These are phyloP conservation scores for Dissoconium aciculare DNA, from an alignment of 2,329 filamentous ascomycete genomes.

Conservation along the genomic window DNA sequence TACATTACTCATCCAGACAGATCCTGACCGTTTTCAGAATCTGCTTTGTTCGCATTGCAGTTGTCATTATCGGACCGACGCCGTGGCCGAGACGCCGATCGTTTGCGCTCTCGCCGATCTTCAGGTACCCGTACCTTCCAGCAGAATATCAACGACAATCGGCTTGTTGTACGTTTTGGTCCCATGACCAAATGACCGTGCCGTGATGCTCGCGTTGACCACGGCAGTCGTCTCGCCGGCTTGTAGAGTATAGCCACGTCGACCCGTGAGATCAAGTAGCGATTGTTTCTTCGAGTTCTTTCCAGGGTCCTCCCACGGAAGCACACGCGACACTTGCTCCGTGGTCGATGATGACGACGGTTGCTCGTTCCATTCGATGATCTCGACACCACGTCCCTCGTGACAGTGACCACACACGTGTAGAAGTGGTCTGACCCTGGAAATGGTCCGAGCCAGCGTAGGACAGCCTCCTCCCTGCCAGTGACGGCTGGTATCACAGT, in stretches of 20 bases:
- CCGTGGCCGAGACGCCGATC: no score
- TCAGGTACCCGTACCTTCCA: no score
- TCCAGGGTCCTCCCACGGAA: slow-evolving; percentile 46
- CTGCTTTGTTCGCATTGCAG: no score
- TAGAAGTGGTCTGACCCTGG: slow-evolving; percentile 47
- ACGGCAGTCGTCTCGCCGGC: slow-evolving; percentile 54
- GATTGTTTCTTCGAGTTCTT: slow-evolving; percentile 45
- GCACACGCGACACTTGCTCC: slow-evolving; percentile 11
- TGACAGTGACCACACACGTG: slow-evolving; percentile 62
- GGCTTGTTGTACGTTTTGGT: slow-evolving; percentile 58
- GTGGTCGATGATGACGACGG: slow-evolving; percentile 29
- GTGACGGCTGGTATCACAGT: slow-evolving; percentile 37
- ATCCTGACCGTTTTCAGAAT: no score
- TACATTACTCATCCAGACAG: no score
- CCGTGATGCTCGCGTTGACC: slow-evolving; percentile 65
- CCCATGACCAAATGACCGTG: slow-evolving; percentile 40
- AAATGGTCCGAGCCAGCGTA: slow-evolving; percentile 41
- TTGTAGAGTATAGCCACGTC: slow-evolving; percentile 18
- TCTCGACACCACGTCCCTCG: slow-evolving; percentile 47
- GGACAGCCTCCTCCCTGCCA: slow-evolving; percentile 44
- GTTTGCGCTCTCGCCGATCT: no score
- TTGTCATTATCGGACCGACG: no score
- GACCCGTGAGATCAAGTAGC: slow-evolving; percentile 45
- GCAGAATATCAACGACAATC: slow-evolving; percentile 67
- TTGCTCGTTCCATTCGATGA: slow-evolving; percentile 42